Percentiles rank a stretch among this genome's conserved stretches.
Evolutionary conservation across 2,329 filamentous ascomycete species (phyloP).

Genomic region (Alternaria sp.): DNA sequence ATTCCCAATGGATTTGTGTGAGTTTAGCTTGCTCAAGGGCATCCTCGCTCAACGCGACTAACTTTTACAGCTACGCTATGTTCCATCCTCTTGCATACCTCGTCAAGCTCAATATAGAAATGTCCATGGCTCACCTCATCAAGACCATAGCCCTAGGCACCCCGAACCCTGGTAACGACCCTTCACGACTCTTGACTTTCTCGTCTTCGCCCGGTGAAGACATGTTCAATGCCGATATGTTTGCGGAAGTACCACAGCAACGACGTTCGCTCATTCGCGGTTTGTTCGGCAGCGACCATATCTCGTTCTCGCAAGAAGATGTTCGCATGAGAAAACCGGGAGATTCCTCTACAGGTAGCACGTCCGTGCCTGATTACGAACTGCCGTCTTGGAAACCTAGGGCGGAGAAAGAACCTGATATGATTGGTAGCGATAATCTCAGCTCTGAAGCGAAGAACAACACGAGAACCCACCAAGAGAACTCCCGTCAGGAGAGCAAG

Average conservation of each 20-base stretch:
- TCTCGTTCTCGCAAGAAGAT: neutral
- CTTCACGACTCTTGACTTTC: neutral
- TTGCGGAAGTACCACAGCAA: constrained; percentile 8
- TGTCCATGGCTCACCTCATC: constrained; percentile 51
- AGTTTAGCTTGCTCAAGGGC: constrained; percentile 1
- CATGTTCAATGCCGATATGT: neutral
- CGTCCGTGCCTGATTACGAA: neutral
- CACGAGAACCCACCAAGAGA: too few relatives aligned
- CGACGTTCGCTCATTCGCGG: constrained; percentile 13
- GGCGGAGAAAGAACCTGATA: neutral
- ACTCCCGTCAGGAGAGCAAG: neutral
- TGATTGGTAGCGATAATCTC: neutral
- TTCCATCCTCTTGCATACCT: constrained; percentile 57
- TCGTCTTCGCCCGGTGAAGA: constrained; percentile 1
- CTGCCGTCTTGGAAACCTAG: neutral
- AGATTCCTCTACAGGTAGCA: constrained; percentile 15
- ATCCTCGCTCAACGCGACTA: neutral
- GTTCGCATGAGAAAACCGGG: constrained; percentile 8
- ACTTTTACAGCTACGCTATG: constrained; percentile 49
- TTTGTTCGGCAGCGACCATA: constrained; percentile 8
- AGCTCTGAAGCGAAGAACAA: neutral
- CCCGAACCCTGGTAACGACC: constrained; percentile 1
- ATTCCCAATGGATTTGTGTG: constrained; percentile 50
- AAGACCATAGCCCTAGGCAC: constrained; percentile 27
- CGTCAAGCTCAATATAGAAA: constrained; percentile 52